Conservation (phyloP, 768 basidiomycete genomes). For the Lactifluus volemus region DNA sequence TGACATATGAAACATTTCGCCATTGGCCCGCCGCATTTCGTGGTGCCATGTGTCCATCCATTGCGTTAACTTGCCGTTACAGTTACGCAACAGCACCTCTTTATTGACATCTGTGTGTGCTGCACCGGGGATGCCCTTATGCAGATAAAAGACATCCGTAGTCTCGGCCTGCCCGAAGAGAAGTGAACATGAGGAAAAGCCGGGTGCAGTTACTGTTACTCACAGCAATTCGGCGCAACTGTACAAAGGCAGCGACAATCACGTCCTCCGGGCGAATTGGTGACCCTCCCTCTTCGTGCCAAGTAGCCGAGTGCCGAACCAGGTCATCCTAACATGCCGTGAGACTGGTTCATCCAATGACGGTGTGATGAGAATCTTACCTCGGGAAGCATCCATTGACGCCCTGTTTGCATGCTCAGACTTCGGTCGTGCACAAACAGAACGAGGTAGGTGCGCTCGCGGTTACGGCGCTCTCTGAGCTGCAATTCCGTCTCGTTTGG, state of each 20-base stretch:
- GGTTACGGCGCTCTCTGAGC: conserved; percentile 66
- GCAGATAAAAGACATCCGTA: conserved; percentile 61
- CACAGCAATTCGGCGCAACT: conserved; percentile 73
- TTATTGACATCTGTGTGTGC: conserved; percentile 59
- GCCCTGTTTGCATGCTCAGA: conserved; percentile 77
- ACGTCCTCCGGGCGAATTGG: conserved; percentile 69
- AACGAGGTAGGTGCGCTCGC: conserved; percentile 81
- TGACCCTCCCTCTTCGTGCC: conserved; percentile 55
- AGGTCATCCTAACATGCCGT: conserved; percentile 48
- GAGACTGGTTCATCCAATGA: neutral
- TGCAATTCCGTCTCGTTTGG: conserved; percentile 56
- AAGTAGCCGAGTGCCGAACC: conserved; percentile 54
- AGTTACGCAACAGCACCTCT: conserved; percentile 60
- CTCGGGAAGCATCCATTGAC: conserved; percentile 85
- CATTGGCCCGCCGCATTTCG: conserved; percentile 67
- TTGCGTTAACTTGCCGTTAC: conserved; percentile 60
- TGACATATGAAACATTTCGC: conserved; percentile 67
- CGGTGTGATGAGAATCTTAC: conserved; percentile 20
- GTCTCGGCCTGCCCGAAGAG: conserved; percentile 52
- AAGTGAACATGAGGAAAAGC: neutral
- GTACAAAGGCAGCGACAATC: conserved; percentile 66
- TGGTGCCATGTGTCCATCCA: conserved; percentile 68
- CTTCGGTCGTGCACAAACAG: conserved; percentile 82
- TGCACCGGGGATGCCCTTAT: conserved; percentile 35
- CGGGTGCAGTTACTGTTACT: conserved; percentile 22